Conservation (phyloP, 2,329 filamentous ascomycete species). For the Piedraia hortae region DNA sequence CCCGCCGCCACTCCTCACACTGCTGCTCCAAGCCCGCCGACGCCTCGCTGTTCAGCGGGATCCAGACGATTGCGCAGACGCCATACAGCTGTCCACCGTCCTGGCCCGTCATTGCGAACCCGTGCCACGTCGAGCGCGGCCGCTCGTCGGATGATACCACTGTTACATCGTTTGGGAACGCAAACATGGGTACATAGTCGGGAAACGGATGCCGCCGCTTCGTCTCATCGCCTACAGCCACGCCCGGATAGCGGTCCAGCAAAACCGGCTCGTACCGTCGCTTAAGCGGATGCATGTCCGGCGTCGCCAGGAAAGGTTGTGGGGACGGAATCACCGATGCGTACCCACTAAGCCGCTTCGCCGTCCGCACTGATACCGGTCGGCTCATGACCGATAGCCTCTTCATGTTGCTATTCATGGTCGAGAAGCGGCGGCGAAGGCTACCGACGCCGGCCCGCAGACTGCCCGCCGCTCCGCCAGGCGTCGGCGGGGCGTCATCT, state of each 20-base stretch:
- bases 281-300: constrained; percentile 86
- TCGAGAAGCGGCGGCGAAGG: constrained; percentile 75
- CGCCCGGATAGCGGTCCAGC: constrained; percentile 75
- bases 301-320: constrained; percentile 66
- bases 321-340: constrained; percentile 91
- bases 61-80: constrained; percentile 79
- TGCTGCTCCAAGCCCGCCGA: constrained; percentile 55
- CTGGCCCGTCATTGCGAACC: constrained; percentile 88
- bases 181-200: constrained; percentile 97
- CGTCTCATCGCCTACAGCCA: constrained; percentile 52
- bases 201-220: constrained; percentile 65
- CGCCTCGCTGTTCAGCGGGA: constrained; percentile 52
- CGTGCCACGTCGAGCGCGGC: constrained; percentile 92
- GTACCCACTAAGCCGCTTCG: constrained; percentile 80
- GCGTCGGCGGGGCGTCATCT: constrained; percentile 15
- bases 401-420: constrained; percentile 85
- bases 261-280: constrained; percentile 88
- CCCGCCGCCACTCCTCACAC: constrained; percentile 23
- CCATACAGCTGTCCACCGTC: constrained; percentile 83
- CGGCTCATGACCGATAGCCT: constrained; percentile 44
- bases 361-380: constrained; percentile 48
- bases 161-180: constrained; percentile 91
- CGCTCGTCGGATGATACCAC: constrained; percentile 88
- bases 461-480: constrained; percentile 14
- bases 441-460: constrained; percentile 45